Evolutionary conservation across 2,329 filamentous ascomycete genomes (phyloP), one percentile per base, ranked within the genome.

Genomic region (Exophiala phaeomuriformis): DNA sequence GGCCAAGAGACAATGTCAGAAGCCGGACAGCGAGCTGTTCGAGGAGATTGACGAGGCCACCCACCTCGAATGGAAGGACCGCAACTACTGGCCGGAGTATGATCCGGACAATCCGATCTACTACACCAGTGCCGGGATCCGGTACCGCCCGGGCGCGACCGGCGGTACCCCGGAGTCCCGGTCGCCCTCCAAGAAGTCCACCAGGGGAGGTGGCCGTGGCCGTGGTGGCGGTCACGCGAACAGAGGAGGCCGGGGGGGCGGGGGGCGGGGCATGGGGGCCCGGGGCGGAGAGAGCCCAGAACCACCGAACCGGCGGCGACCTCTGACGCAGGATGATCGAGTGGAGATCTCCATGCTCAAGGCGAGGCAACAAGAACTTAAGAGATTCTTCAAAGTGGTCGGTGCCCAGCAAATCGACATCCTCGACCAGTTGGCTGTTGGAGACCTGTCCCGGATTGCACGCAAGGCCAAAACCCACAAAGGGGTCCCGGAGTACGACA

Each of bases 391-490:
- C 57, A 71, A 68, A 53, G 67, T 65, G 47, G 66, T 75, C 8
- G 71, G 69, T 29, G 63, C 66, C 27, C 69, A 68, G 3, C 72
- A 75, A 53, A 63, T 67, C 47, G 58, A 72, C 31, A 68, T 72
- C 8, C 62, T 75, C 44, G 66, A 65, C 29, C 64, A 71, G 7
- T 55, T 75, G 46, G 70, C 71, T 3, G 65, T 64, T 9, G 67
- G 70, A 29, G 68, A 70, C 4, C 66, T 73, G 55, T 60, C 65
- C 51, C 68, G 64, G 42, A 61, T 75, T 39, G 63, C 68, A 29
- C 68, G 67, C 31, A 71, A 74, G 47, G 69, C 71, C 49, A 70
- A 69, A 42, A 67, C 66, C 7, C 71, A 75, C 58, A 67, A 65
- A 46, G 64, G 68, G 5, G 67, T 68, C 3, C 66, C 68, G 1